Conservation (phyloP, 2,329 filamentous ascomycete genomes). For the Aphanoascus verrucosus region DNA sequence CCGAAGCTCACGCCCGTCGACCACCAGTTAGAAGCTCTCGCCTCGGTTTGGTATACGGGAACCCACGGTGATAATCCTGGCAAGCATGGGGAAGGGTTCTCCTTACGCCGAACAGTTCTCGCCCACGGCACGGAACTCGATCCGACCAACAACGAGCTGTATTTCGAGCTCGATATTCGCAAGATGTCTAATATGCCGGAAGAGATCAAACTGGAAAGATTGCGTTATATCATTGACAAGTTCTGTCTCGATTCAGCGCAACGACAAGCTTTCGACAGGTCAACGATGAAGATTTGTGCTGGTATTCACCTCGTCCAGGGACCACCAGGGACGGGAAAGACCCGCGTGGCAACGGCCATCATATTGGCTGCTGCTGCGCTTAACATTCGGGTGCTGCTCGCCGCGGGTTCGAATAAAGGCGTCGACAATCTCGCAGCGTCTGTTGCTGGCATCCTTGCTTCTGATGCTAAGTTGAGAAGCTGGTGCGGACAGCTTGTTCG, state of each 20-base stretch:
- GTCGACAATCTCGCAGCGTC: slow-evolving; percentile 8
- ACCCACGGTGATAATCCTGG: background rate
- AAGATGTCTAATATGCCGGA: background rate
- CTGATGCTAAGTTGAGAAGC: background rate
- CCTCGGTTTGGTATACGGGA: background rate
- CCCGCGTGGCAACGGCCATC: slow-evolving; percentile 9
- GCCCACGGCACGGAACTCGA: slow-evolving; percentile 11
- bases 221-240: background rate
- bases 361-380: slow-evolving; percentile 8
- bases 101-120: slow-evolving; percentile 6
- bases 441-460: slow-evolving; percentile 1
- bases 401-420: slow-evolving; percentile 10
- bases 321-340: slow-evolving; percentile 12
- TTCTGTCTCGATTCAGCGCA: background rate
- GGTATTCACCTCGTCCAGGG: slow-evolving; percentile 10
- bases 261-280: slow-evolving; percentile 5
- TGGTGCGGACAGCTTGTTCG: background rate
- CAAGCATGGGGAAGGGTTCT: slow-evolving; percentile 8
- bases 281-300: background rate
- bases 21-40: background rate
- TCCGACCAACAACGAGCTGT: background rate
- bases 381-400: slow-evolving; percentile 6
- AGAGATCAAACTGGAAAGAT: background rate
- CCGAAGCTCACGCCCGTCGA: background rate
- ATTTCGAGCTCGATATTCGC: slow-evolving; percentile 12